phyloP scores from a whole-genome alignment of 2,329 filamentous ascomycete genomes.

The Trichoderma simmonsii region DNA sequence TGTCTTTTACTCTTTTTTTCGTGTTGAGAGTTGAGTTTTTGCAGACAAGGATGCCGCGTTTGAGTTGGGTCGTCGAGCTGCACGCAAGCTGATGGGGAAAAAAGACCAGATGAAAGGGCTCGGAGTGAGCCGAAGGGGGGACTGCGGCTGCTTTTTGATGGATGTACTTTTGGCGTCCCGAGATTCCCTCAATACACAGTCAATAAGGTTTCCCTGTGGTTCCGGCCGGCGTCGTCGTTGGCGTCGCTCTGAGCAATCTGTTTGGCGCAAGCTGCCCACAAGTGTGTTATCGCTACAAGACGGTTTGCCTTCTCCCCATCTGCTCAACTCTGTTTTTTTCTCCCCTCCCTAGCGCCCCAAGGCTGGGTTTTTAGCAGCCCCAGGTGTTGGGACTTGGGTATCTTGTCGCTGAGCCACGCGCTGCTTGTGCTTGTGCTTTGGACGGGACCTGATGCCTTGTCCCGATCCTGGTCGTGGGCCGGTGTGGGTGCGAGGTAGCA shows the following conservation, averaged over 20 bases:
- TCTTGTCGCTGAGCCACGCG: slow-evolving; percentile 10
- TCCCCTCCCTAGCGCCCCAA: slow-evolving; percentile 13
- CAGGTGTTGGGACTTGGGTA: slow-evolving; percentile 8
- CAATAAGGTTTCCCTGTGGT: slow-evolving; percentile 19
- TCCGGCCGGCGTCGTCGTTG: slow-evolving; percentile 13
- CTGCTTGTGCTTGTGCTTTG: slow-evolving; percentile 6
- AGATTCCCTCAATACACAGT: neutral
- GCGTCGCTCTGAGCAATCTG: slow-evolving; percentile 10
- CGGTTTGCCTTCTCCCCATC: neutral
- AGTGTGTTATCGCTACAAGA: neutral
- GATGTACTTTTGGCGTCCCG: neutral
- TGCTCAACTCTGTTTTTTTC: neutral
- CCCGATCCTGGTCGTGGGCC: slow-evolving; percentile 16
- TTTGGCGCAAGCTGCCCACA: slow-evolving; percentile 4
- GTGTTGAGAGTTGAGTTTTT: neutral
- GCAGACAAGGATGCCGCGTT: neutral
- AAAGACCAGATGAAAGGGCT: neutral
- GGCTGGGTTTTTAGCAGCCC: slow-evolving; percentile 17
- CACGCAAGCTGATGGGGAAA: neutral
- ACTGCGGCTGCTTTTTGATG: neutral
- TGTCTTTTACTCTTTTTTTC: neutral
- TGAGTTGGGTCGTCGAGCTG: neutral
- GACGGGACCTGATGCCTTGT: slow-evolving; percentile 17
- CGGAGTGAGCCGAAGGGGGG: neutral
- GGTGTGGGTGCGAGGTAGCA: slow-evolving; percentile 17